These are phyloP conservation scores for Venturia oleaginea DNA, from an alignment of 2,329 filamentous ascomycete genomes.

Conservation along the genomic window DNA sequence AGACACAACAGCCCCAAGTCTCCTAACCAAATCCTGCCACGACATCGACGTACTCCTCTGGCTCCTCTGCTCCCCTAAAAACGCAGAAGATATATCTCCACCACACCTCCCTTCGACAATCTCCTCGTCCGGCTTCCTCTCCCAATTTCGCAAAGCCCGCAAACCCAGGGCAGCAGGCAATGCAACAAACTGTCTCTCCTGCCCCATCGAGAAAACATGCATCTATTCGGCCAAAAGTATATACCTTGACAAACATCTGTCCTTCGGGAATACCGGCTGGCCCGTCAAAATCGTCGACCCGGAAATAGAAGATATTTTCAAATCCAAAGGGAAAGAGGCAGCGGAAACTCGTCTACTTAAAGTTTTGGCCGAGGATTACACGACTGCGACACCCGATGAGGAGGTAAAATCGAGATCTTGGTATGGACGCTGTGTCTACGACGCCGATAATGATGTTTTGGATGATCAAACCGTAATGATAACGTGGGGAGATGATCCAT, in stretches of 20 bases:
- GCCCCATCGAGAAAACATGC: conserved; percentile 64
- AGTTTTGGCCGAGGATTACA: conserved; percentile 46
- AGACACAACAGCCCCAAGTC: conserved; percentile 63
- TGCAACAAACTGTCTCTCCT: conserved; percentile 82
- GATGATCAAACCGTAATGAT: conserved; percentile 90
- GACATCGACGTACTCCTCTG: conserved; percentile 91
- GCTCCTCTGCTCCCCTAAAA: conserved; percentile 68
- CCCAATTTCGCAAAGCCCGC: conserved; percentile 64
- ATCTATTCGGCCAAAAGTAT: conserved; percentile 79
- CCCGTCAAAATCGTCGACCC: conserved; percentile 83
- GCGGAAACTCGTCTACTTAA: conserved; percentile 44
- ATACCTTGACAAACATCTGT: conserved; percentile 63
- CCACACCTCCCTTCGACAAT: conserved; percentile 69
- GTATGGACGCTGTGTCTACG: conserved; percentile 95
- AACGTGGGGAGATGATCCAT: conserved; percentile 67
- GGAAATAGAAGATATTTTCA: conserved; percentile 73
- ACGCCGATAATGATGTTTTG: conserved; percentile 84
- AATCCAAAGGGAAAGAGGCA: conserved; percentile 34
- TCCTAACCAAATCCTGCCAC: conserved; percentile 93
- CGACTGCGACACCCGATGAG: conserved; percentile 42
- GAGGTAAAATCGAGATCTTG: conserved; percentile 47
- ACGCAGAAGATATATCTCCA: conserved; percentile 28
- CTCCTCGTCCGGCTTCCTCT: conserved; percentile 66
- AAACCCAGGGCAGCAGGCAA: conserved; percentile 67
- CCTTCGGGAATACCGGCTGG: conserved; percentile 62